phyloP scores from a whole-genome alignment of 495 filamentous ascomycete genomes.

The Aspergillus incahuasiensis region DNA sequence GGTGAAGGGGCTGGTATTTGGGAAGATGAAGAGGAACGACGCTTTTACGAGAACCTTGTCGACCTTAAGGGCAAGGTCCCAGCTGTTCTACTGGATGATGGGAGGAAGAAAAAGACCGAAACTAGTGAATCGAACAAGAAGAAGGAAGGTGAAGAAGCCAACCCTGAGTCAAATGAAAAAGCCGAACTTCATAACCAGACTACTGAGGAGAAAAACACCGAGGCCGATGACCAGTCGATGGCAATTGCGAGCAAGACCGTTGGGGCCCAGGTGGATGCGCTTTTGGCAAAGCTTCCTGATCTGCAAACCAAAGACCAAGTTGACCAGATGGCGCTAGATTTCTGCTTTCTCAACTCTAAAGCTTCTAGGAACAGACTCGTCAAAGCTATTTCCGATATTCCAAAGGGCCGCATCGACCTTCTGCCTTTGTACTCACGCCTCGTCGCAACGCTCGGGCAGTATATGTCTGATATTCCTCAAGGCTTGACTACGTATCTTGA shows the following conservation, averaged over 20 bases:
- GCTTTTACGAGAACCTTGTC: constrained; percentile 95
- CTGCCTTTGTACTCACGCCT: constrained; percentile 87
- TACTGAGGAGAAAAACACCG: constrained; percentile 52
- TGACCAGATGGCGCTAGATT: constrained; percentile 88
- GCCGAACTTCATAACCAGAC: constrained; percentile 19
- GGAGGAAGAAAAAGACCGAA: constrained; percentile 88
- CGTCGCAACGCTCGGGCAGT: constrained; percentile 87
- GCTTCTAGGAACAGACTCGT: constrained; percentile 90
- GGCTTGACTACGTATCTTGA: constrained; percentile 92
- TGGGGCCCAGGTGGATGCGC: constrained; percentile 90
- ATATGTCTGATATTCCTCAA: constrained; percentile 88
- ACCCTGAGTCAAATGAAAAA: constrained; percentile 29
- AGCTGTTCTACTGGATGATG: constrained; percentile 85
- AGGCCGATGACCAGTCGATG: constrained; percentile 79
- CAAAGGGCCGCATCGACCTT: constrained; percentile 89
- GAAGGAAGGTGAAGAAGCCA: constrained; percentile 41
- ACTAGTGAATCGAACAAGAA: constrained; percentile 61
- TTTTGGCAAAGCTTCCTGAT: constrained; percentile 83
- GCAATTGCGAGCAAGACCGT: constrained; percentile 96
- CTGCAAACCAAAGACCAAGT: constrained; percentile 86
- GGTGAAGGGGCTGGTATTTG: constrained; percentile 94
- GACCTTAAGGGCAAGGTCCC: constrained; percentile 96
- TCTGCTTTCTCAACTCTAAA: constrained; percentile 98
- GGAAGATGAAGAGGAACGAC: constrained; percentile 97
- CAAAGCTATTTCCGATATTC: constrained; percentile 90